These are phyloP conservation scores for Fusarium brachygibbosum DNA, from an alignment of 2,329 filamentous ascomycete genomes.

Conservation along the genomic window DNA sequence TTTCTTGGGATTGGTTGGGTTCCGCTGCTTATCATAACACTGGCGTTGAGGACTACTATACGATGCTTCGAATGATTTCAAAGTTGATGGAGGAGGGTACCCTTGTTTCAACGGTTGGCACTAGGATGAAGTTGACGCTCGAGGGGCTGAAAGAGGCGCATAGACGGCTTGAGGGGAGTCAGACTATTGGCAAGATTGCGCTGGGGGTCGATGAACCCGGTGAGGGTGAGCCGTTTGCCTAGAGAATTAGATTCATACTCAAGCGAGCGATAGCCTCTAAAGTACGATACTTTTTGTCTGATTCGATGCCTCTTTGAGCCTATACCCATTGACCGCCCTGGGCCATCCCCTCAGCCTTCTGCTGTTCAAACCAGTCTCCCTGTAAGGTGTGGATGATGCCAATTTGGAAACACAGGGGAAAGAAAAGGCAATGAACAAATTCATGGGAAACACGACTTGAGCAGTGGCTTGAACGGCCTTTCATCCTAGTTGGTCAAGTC, in stretches of 20 bases:
- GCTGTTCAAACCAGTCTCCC: too few species aligned
- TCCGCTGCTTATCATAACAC: slow-evolving; percentile 8
- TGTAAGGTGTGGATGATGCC: too few species aligned
- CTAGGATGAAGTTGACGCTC: background rate
- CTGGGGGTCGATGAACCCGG: background rate
- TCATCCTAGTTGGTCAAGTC: background rate
- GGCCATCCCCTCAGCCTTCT: too few species aligned
- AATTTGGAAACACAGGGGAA: too few species aligned
- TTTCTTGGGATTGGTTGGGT: slow-evolving; percentile 1
- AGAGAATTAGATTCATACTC: background rate
- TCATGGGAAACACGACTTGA: too few species aligned
- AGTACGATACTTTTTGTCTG: too few species aligned
- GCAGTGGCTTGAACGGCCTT: background rate
- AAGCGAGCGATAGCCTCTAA: background rate
- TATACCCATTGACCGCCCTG: too few species aligned
- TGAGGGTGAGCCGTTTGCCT: background rate
- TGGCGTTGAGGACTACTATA: background rate
- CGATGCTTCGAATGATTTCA: background rate
- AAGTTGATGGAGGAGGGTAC: background rate
- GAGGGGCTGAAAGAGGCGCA: slow-evolving; percentile 1
- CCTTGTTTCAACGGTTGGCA: background rate
- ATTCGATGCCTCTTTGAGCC: too few species aligned
- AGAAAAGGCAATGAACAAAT: too few species aligned
- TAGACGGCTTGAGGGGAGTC: background rate
- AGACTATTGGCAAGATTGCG: background rate